These are phyloP conservation scores for Mycena alexandri DNA, from an alignment of 768 basidiomycete species.

Conservation along the genomic window DNA sequence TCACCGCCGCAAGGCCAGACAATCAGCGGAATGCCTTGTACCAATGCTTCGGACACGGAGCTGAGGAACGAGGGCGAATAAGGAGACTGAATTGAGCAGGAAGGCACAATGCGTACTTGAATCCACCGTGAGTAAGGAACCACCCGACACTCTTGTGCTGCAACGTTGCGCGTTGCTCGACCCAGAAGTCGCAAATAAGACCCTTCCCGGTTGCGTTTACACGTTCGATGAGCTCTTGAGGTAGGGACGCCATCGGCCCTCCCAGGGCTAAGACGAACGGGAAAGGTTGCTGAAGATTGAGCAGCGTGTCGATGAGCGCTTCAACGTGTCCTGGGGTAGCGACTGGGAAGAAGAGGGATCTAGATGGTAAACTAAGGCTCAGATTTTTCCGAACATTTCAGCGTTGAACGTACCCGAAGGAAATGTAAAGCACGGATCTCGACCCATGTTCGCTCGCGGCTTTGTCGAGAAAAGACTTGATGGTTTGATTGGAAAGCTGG, in stretches of 20 bases:
- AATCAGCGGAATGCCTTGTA: no score
- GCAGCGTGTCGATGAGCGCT: conserved; percentile 20
- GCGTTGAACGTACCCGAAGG: conserved; percentile 18
- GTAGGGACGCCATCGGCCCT: conserved; percentile 22
- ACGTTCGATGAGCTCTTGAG: conserved; percentile 12
- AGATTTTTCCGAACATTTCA: background rate
- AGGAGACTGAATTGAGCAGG: no score
- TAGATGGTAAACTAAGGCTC: background rate
- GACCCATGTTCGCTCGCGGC: conserved; percentile 14
- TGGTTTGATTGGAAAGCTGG: background rate
- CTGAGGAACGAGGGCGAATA: no score
- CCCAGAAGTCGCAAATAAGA: conserved; percentile 16
- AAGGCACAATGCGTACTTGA: conserved; percentile 7
- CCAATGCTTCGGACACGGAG: no score
- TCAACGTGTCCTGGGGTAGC: conserved; percentile 4
- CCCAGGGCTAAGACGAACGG: conserved; percentile 24
- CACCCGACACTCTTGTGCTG: no score
- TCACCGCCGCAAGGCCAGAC: no score
- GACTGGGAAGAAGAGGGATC: conserved; percentile 26
- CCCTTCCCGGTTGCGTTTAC: conserved; percentile 15
- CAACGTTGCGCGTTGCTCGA: no score
- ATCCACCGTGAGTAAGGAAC: conserved; percentile 4
- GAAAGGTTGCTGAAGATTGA: conserved; percentile 18
- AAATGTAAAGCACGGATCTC: conserved; percentile 27
- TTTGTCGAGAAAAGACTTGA: conserved; percentile 16